Evolutionary conservation across 2,329 filamentous ascomycete genomes (phyloP).

Genomic region (Stenocarpella maydis): DNA sequence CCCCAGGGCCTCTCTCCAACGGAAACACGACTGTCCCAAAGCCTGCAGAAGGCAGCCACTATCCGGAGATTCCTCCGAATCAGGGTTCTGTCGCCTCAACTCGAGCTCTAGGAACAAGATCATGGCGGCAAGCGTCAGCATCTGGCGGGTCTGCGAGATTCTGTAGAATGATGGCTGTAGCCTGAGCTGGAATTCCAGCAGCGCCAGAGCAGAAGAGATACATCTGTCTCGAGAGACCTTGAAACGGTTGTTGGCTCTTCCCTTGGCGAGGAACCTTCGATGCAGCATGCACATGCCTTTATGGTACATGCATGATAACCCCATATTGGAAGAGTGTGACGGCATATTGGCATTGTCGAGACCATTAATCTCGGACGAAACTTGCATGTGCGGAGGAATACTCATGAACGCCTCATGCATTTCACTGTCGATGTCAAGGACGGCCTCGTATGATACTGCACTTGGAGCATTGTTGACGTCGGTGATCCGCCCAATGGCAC

Average conservation of each 20-base stretch:
- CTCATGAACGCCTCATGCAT: conserved; percentile 41
- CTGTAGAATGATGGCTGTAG: conserved; percentile 38
- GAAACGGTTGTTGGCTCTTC: conserved; percentile 31
- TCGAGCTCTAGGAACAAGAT: conserved; percentile 40
- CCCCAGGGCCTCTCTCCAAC: conserved; percentile 32
- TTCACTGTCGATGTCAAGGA: conserved; percentile 50
- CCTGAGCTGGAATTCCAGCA: conserved; percentile 38
- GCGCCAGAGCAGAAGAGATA: conserved; percentile 40
- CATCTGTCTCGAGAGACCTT: conserved; percentile 39
- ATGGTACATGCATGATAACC: conserved; percentile 58
- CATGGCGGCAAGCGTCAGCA: conserved; percentile 41
- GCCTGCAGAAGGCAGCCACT: conserved; percentile 31
- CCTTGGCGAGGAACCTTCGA: conserved; percentile 53
- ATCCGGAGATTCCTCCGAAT: conserved; percentile 23
- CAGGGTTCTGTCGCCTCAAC: conserved; percentile 31
- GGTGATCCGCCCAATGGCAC: conserved; percentile 57
- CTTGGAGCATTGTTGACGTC: conserved; percentile 44
- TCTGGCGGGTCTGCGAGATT: conserved; percentile 40
- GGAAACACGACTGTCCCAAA: conserved; percentile 34
- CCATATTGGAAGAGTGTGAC: conserved; percentile 52
- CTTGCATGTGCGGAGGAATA: conserved; percentile 39
- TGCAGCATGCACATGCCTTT: conserved; percentile 60
- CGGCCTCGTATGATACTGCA: conserved; percentile 35
- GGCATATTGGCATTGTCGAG: conserved; percentile 24
- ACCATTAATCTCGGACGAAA: background rate